Conservation (phyloP, 2,329 filamentous ascomycete species). For the Hypocrella siamensis region DNA sequence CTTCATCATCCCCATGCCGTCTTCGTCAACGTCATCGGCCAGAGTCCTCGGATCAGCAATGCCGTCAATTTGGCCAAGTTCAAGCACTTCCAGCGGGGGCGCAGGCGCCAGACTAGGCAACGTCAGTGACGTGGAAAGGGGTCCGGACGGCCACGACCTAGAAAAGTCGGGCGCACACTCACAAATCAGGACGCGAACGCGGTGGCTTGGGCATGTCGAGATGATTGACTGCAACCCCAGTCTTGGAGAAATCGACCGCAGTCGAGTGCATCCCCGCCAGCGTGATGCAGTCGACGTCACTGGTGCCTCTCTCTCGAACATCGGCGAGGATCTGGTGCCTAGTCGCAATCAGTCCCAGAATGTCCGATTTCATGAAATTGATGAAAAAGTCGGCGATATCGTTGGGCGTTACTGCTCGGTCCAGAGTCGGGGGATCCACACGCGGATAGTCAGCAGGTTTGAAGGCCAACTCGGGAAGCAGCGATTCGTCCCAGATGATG, state of each 20-base stretch:
- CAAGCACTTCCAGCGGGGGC: conserved; percentile 26
- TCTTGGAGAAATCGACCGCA: conserved; percentile 64
- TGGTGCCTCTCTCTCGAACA: conserved; percentile 32
- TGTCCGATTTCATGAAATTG: conserved; percentile 55
- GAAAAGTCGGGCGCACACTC: conserved; percentile 11
- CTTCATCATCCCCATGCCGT: conserved; percentile 24
- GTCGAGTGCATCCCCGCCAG: conserved; percentile 52
- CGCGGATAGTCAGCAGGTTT: conserved; percentile 55
- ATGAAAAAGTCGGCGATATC: conserved; percentile 75
- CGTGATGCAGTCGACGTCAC: conserved; percentile 29
- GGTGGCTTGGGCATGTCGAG: conserved; percentile 22
- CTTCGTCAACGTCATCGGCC: conserved; percentile 15
- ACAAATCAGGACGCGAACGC: conserved; percentile 38
- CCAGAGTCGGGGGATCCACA: conserved; percentile 39
- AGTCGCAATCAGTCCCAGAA: conserved; percentile 48
- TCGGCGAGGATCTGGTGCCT: conserved; percentile 52
- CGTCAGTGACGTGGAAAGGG: not conserved
- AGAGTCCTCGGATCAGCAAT: conserved; percentile 16
- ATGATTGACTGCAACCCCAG: conserved; percentile 43
- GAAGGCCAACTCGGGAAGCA: conserved; percentile 27
- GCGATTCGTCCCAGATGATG: conserved; percentile 52
- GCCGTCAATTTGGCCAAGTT: conserved; percentile 25
- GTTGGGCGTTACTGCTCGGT: conserved; percentile 36
- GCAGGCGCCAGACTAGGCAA: conserved; percentile 24
- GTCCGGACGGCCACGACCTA: not conserved